Evolutionary conservation across 345 rosid species (phyloP).

Genomic region (Sonneratia caseolaris): DNA sequence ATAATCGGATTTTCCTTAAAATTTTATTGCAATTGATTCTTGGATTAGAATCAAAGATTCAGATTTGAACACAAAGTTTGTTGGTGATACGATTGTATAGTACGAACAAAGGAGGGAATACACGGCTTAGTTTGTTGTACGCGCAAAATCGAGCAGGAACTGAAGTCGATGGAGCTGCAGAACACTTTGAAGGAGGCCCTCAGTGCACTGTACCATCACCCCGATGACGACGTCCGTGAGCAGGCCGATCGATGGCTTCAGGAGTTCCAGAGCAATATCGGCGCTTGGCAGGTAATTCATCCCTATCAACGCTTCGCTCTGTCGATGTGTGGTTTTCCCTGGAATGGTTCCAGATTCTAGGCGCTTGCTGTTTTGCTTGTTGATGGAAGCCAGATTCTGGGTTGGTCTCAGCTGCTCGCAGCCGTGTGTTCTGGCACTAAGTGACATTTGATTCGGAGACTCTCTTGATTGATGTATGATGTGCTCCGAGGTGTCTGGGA

Average conservation of each 20-base stretch:
- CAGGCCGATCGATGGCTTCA: constrained; percentile 95
- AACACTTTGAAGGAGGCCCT: constrained; percentile 91
- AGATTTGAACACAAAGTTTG: neutral
- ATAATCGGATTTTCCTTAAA: neutral
- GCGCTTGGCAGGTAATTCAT: constrained; percentile 83
- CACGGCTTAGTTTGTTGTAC: neutral
- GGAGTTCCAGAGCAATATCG: constrained; percentile 82
- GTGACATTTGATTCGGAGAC: neutral
- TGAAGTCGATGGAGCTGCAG: constrained; percentile 63
- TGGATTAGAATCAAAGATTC: neutral
- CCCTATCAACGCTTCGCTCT: no score
- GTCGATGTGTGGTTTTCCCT: neutral
- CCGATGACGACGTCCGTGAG: constrained; percentile 73
- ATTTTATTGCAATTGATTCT: neutral
- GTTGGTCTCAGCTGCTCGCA: neutral
- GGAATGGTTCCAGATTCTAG: neutral
- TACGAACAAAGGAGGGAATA: neutral
- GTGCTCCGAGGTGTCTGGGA: neutral
- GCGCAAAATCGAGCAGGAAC: no score
- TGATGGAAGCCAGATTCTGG: neutral
- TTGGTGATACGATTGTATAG: neutral
- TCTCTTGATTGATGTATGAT: neutral
- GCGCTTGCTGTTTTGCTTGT: neutral
- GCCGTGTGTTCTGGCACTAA: neutral
- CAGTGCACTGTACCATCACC: constrained; percentile 92